Evolutionary conservation across 257 asterid genomes (phyloP).

Genomic region (Hygrophila difformis): DNA sequence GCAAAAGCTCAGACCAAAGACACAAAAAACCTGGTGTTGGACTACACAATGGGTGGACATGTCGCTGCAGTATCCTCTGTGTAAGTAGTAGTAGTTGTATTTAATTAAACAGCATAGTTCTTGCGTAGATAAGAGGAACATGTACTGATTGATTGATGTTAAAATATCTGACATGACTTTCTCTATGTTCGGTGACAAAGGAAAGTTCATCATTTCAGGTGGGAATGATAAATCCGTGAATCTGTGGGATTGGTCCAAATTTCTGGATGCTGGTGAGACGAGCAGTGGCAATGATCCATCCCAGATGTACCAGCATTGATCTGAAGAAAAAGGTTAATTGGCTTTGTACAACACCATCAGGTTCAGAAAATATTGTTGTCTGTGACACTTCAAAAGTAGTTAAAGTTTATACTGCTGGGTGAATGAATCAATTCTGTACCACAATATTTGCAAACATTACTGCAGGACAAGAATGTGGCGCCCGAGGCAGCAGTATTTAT

Average conservation of each 20-base stretch:
- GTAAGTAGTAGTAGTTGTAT: slow-evolving; percentile 57
- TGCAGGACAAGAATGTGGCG: too few species aligned
- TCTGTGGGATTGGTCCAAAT: slow-evolving; percentile 80
- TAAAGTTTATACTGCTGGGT: slow-evolving; percentile 59
- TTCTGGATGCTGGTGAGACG: slow-evolving; percentile 28
- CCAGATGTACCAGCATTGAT: slow-evolving; percentile 32
- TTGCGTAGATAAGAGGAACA: too few species aligned
- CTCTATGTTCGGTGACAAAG: slow-evolving; percentile 78
- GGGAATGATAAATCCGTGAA: slow-evolving; percentile 80
- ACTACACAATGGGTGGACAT: slow-evolving; percentile 77
- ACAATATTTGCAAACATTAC: too few species aligned
- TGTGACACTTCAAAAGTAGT: slow-evolving; percentile 86
- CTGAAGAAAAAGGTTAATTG: slow-evolving; percentile 80
- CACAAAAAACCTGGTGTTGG: slow-evolving; percentile 42
- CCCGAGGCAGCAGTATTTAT: too few species aligned
- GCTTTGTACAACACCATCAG: slow-evolving; percentile 80
- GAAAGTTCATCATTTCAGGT: slow-evolving; percentile 76
- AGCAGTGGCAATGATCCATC: slow-evolving; percentile 24
- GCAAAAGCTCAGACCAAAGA: slow-evolving; percentile 23
- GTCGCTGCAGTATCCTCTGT: slow-evolving; percentile 83
- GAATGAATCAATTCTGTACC: too few species aligned
- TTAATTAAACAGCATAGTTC: too few species aligned
- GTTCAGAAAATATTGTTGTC: slow-evolving; percentile 71
- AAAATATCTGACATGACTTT: slow-evolving; percentile 42
- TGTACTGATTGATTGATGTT: slow-evolving; percentile 3